These are phyloP conservation scores for Fusarium newnesense DNA, from an alignment of 2,329 filamentous ascomycete species.

Conservation along the genomic window DNA sequence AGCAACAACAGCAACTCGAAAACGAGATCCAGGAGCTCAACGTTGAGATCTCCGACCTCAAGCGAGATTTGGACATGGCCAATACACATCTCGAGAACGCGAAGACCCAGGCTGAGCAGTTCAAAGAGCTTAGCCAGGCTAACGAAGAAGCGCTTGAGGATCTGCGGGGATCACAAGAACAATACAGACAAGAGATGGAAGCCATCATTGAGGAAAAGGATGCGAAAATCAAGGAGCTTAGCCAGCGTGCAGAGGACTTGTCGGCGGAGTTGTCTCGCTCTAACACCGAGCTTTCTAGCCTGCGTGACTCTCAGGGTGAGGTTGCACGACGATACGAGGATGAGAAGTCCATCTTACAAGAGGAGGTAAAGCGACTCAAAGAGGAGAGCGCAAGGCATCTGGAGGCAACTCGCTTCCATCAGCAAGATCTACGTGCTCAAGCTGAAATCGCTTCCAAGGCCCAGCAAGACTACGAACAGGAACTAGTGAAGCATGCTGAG, in stretches of 20 bases:
- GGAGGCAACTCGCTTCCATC: constrained; percentile 84
- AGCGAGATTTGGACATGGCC: constrained; percentile 84
- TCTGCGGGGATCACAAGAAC: constrained; percentile 81
- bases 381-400: constrained; percentile 84
- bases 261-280: constrained; percentile 82
- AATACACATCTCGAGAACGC: constrained; percentile 83
- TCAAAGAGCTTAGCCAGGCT: constrained; percentile 86
- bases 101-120: constrained; percentile 84
- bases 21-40: constrained; percentile 82
- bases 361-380: constrained; percentile 82
- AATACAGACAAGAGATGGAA: constrained; percentile 90
- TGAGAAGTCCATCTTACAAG: constrained; percentile 81
- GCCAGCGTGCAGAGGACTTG: constrained; percentile 85
- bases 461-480: constrained; percentile 94
- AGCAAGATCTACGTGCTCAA: constrained; percentile 91
- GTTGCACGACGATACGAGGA: constrained; percentile 77
- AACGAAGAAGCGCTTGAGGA: constrained; percentile 89
- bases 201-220: constrained; percentile 80
- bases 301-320: constrained; percentile 85
- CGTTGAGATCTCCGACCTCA: constrained; percentile 85
- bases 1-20: constrained; percentile 62
- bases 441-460: constrained; percentile 93
- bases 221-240: constrained; percentile 79
- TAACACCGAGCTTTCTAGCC: constrained; percentile 81
- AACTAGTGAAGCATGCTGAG: constrained; percentile 94